A percentile compares a stretch with the other conserved stretches of the same genome.
Evolutionary conservation across 768 basidiomycete genomes (phyloP).

Genomic region (Boletellus sp.): DNA sequence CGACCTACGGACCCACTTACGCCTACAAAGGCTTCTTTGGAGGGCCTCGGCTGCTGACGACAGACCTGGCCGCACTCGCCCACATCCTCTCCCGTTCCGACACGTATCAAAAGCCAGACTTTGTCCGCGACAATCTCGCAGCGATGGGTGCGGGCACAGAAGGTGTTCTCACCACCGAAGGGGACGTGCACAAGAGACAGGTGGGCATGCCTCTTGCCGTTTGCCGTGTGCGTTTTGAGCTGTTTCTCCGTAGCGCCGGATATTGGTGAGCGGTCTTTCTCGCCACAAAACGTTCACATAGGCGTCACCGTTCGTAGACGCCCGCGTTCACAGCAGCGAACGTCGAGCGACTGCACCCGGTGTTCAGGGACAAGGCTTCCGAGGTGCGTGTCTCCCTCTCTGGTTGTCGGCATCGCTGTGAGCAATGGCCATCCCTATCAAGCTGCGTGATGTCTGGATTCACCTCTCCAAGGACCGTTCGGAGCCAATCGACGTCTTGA

Average conservation of each 20-base stretch:
- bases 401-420: neutral
- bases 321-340: conserved; percentile 51
- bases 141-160: conserved; percentile 50
- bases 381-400: conserved; percentile 35
- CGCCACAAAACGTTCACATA: neutral
- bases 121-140: conserved; percentile 48
- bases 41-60: conserved; percentile 53
- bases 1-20: conserved; percentile 45
- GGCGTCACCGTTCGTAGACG: conserved; percentile 27
- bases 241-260: conserved; percentile 39
- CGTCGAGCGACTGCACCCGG: conserved; percentile 48
- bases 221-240: neutral
- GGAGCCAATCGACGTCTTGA: conserved; percentile 50
- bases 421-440: neutral
- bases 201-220: conserved; percentile 15
- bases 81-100: conserved; percentile 57
- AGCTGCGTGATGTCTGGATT: conserved; percentile 49
- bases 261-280: conserved; percentile 39
- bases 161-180: conserved; percentile 50
- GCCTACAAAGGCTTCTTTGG: conserved; percentile 52
- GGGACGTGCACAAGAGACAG: conserved; percentile 54
- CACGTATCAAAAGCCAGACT: conserved; percentile 60
- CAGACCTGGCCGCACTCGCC: conserved; percentile 53
- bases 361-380: conserved; percentile 57
- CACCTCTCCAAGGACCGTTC: conserved; percentile 20